Evolutionary conservation across 2,329 filamentous ascomycete species (phyloP), one percentile per base, ranked within the genome.

Genomic region (Penicillium sp.): DNA sequence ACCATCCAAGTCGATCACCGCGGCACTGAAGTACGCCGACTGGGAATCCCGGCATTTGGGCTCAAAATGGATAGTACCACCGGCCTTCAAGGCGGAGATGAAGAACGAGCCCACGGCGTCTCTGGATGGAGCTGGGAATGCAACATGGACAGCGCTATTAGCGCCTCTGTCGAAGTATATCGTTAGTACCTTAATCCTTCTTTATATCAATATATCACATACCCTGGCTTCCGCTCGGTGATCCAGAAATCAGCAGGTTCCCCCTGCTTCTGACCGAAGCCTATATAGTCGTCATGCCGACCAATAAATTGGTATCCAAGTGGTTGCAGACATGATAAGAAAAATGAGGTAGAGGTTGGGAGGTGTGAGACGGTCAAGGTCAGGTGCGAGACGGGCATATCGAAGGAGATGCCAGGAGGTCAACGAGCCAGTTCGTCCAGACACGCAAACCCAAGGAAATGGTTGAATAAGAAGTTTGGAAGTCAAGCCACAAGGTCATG

Each of bases 341-440:
- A 96, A 78, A 95, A 96, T 7, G 90, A 94, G 48, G 88, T 85
- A 3, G 91, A 89, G 33, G 87, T 85, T 52, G 90, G 85, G 51
- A 96, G 84, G 73, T 92, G 87, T 57, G 86, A 87, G 68, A 96
- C 91, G 35, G 83, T 85, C 58, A 87, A 77, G 57, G 83, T 84
- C 57, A 86, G 79, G 68, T 85, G 84, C 42, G 84, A 84, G 63
- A 85, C 74, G 54, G 84, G 83, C 85, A 87, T 87, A 52, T 63
- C 61, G n/a, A 37, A 43, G 42, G 25, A 40, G 7, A 45, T 31
- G 22, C 23, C 55, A 41, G 47, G 46, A 46, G 56, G 46, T 59
- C 51, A 58, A 58, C 51, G 57, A 46, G 57, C 51, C 29, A 49
- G 47, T 37, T 44, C 35, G 22, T 37, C 47, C 53, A 55, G 57